Evolutionary conservation across 139 green algal genomes (phyloP).

Genomic region (Tetraselmis chui): DNA sequence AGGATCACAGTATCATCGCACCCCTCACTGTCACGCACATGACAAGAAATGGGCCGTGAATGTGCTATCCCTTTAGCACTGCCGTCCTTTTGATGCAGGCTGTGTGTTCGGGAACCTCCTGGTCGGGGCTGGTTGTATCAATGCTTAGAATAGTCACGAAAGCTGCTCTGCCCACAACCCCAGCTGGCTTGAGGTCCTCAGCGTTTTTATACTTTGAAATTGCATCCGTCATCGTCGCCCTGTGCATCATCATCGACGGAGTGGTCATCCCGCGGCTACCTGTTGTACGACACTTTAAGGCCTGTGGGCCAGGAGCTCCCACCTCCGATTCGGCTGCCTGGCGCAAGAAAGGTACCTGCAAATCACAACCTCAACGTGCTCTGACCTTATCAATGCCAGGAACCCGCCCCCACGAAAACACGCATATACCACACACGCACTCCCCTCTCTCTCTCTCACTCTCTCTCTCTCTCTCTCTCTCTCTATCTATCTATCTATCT

Average conservation of each 20-base stretch:
- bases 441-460: too few relatives aligned
- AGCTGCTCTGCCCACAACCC: slow-evolving; percentile 37
- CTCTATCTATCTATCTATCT: too few relatives aligned
- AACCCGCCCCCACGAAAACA: too few relatives aligned
- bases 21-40: not conserved
- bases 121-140: slow-evolving; percentile 57
- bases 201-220: slow-evolving; percentile 57
- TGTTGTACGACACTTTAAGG: slow-evolving; percentile 14
- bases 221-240: slow-evolving; percentile 20
- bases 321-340: too few relatives aligned
- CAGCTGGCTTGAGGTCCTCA: slow-evolving; percentile 28
- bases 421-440: too few relatives aligned
- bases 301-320: too few relatives aligned
- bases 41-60: slow-evolving; percentile 3
- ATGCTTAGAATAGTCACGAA: slow-evolving; percentile 64
- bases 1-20: slow-evolving; percentile 9
- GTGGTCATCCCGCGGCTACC: slow-evolving; percentile 28
- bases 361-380: too few relatives aligned
- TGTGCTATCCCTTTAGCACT: not conserved
- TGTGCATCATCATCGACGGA: slow-evolving; percentile 40
- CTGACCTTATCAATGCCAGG: too few relatives aligned
- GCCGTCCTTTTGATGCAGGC: slow-evolving; percentile 31
- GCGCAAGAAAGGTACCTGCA: too few relatives aligned
- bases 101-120: slow-evolving; percentile 57
- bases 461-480: too few relatives aligned